Evolutionary conservation across 2,329 filamentous ascomycete genomes (phyloP).

Genomic region (Penicillium sp.): DNA sequence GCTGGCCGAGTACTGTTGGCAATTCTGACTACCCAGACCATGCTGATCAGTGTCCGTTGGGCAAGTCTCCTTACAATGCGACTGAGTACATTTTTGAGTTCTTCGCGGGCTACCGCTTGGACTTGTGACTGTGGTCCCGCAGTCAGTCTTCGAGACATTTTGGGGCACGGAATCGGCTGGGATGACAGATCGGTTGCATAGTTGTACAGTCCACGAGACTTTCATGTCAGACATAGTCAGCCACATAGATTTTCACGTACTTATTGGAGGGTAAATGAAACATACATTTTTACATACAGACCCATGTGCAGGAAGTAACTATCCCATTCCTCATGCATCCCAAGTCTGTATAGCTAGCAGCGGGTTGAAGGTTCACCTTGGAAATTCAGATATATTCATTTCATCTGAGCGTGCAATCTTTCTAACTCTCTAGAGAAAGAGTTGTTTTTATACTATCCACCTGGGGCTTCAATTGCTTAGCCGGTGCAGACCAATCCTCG

Average conservation of each 20-base stretch:
- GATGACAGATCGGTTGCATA: neutral
- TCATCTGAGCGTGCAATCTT: neutral
- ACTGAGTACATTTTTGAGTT: slow-evolving; percentile 23
- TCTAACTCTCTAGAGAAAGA: slow-evolving; percentile 4
- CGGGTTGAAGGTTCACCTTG: too few relatives aligned
- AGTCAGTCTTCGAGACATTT: neutral
- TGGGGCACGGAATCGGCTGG: neutral
- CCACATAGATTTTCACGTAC: too few relatives aligned
- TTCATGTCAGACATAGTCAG: neutral
- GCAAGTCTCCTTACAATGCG: slow-evolving; percentile 20
- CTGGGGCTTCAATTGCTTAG: slow-evolving; percentile 33
- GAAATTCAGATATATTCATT: too few relatives aligned
- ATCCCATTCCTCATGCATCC: too few relatives aligned
- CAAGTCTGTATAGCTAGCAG: too few relatives aligned
- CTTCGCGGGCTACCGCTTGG: slow-evolving; percentile 2
- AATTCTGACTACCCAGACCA: slow-evolving; percentile 15
- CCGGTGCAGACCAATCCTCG: slow-evolving; percentile 37
- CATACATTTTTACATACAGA: too few relatives aligned
- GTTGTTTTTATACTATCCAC: slow-evolving; percentile 30
- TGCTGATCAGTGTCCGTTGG: slow-evolving; percentile 14
- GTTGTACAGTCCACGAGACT: neutral
- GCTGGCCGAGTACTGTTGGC: slow-evolving; percentile 20
- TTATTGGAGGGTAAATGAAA: too few relatives aligned
- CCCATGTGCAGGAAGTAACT: too few relatives aligned
- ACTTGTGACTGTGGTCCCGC: neutral